Percentiles rank a stretch among this genome's conserved stretches.
phyloP scores from a whole-genome alignment of 2,329 filamentous ascomycete genomes.

The Macrophomina tecta region DNA sequence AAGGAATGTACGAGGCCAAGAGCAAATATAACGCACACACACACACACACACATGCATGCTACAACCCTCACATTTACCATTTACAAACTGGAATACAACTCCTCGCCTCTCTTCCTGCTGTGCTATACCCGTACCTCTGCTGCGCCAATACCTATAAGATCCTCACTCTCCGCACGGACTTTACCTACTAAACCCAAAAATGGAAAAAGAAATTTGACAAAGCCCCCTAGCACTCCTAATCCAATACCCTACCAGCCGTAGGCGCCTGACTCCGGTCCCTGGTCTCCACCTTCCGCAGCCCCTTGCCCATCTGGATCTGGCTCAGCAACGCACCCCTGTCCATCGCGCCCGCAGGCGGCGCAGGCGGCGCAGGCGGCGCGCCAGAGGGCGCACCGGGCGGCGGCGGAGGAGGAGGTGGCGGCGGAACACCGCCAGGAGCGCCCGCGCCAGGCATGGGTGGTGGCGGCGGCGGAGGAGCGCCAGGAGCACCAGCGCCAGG shows the following conservation, averaged over 20 bases:
- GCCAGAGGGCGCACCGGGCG: constrained; percentile 46
- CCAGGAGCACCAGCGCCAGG: constrained; percentile 32
- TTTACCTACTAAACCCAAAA: background rate
- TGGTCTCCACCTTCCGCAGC: constrained; percentile 87
- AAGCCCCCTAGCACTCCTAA: background rate
- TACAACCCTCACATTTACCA: no score
- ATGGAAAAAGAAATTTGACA: background rate
- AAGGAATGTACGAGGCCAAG: no score
- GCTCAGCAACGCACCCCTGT: constrained; percentile 70
- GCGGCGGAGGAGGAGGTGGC: constrained; percentile 42
- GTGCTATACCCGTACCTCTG: background rate
- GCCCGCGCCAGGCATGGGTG: constrained; percentile 48
- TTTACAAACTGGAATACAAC: no score
- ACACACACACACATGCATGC: no score
- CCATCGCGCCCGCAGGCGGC: constrained; percentile 38
- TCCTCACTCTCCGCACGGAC: no score
- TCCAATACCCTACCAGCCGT: constrained; percentile 75
- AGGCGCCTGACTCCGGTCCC: constrained; percentile 77
- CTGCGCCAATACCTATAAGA: background rate
- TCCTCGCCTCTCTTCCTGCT: no score
- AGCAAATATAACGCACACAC: no score
- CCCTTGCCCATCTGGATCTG: constrained; percentile 82
- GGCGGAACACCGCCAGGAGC: constrained; percentile 40
- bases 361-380: constrained; percentile 52
- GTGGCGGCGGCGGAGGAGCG: constrained; percentile 56